These are phyloP conservation scores for Fusarium circinatum DNA, from an alignment of 2,329 filamentous ascomycete species.

Conservation along the genomic window DNA sequence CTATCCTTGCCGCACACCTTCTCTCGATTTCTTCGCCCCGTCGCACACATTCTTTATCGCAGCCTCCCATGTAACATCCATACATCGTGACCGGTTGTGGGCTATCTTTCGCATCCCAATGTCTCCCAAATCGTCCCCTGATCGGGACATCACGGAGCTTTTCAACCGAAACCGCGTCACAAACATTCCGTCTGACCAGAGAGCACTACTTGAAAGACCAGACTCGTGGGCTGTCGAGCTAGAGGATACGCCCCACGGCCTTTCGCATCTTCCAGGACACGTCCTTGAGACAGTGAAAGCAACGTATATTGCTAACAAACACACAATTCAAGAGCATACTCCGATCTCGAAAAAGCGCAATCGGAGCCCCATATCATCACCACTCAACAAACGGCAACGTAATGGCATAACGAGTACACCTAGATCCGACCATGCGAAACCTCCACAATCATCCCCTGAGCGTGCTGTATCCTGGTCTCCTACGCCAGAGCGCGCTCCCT, in stretches of 20 bases:
- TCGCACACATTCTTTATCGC: conserved; percentile 9
- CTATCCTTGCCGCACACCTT: not conserved
- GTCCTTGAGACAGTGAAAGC: conserved; percentile 49
- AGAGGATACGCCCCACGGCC: conserved; percentile 37
- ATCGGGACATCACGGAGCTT: conserved; percentile 37
- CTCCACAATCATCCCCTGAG: conserved; percentile 16
- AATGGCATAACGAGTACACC: conserved; percentile 7
- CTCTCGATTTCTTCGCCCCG: not conserved
- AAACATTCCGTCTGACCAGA: conserved; percentile 54
- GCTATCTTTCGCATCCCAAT: conserved; percentile 40
- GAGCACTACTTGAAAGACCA: conserved; percentile 47
- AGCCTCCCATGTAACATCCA: conserved; percentile 38
- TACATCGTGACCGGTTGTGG: conserved; percentile 21
- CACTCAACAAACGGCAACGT: conserved; percentile 16
- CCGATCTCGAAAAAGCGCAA: conserved; percentile 12
- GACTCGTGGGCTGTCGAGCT: conserved; percentile 51
- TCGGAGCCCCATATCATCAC: not conserved
- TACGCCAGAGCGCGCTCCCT: conserved; percentile 21
- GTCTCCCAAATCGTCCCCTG: conserved; percentile 40
- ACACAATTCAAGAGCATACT: not conserved
- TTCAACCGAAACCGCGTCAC: conserved; percentile 44
- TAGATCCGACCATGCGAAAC: not conserved
- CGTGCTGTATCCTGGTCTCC: conserved; percentile 33
- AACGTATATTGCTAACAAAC: conserved; percentile 30
- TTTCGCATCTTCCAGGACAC: conserved; percentile 49